phyloP scores from a whole-genome alignment of 345 rosid species.

The Durio zibethinus region DNA sequence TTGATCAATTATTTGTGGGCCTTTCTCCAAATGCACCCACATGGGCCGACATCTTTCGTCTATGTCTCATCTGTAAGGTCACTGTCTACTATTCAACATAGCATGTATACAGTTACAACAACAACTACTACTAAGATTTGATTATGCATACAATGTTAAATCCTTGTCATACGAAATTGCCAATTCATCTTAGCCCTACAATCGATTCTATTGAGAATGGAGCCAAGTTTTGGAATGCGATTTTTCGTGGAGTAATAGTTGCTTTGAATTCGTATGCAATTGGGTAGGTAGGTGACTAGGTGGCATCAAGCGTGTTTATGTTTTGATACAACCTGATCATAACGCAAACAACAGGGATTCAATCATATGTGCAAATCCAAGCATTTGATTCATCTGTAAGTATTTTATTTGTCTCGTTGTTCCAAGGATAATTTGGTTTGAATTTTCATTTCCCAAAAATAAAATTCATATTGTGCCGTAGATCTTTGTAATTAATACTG shows the following conservation, averaged over 20 bases:
- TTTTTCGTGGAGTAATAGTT: background rate
- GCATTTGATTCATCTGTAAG: background rate
- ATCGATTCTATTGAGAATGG: background rate
- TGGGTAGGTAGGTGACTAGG: background rate
- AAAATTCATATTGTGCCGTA: no score
- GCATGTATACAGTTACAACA: slow-evolving; percentile 11
- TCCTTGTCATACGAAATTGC: background rate
- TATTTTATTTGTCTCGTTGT: no score
- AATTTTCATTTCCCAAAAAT: no score
- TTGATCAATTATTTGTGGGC: background rate
- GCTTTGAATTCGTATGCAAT: background rate
- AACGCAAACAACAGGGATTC: background rate
- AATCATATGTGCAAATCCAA: background rate
- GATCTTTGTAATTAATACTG: no score
- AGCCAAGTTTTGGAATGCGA: background rate
- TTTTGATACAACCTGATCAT: background rate
- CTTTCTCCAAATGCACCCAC: slow-evolving; percentile 3
- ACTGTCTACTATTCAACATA: background rate
- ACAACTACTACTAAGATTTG: background rate
- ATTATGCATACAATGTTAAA: background rate
- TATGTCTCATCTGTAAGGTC: background rate
- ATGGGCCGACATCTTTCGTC: background rate
- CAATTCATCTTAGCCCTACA: background rate
- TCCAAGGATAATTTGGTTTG: no score
- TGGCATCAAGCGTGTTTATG: background rate